Evolutionary conservation across 805 yeast genomes (phyloP).

Genomic region (Myxozyma mucilagina): DNA sequence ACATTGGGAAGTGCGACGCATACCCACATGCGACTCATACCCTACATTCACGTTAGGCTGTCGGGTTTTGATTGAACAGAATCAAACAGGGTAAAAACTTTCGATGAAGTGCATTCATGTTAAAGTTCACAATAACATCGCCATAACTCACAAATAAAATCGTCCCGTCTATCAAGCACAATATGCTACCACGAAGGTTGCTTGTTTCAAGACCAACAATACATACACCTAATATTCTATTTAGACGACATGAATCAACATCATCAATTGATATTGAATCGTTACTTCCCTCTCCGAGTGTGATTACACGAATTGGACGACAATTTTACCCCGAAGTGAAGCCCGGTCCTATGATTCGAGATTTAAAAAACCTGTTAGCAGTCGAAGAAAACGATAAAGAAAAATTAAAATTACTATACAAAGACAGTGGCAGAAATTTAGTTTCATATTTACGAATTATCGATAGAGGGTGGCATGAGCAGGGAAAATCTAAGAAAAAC

Average conservation of each 20-base stretch:
- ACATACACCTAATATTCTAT: neutral
- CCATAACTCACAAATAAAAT: too few relatives aligned
- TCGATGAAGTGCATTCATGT: too few relatives aligned
- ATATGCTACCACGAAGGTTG: too few relatives aligned
- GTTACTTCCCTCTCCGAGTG: neutral
- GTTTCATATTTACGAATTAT: conserved; percentile 15
- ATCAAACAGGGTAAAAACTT: too few relatives aligned
- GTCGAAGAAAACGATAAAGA: neutral
- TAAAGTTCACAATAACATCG: too few relatives aligned
- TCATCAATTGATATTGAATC: neutral
- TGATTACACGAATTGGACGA: neutral
- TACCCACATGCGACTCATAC: too few relatives aligned
- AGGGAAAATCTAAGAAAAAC: neutral
- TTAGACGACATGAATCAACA: neutral
- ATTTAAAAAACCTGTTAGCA: neutral
- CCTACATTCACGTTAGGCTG: too few relatives aligned
- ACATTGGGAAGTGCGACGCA: too few relatives aligned
- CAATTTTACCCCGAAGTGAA: conserved; percentile 5
- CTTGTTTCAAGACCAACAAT: neutral
- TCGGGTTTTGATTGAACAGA: too few relatives aligned
- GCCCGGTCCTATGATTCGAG: neutral
- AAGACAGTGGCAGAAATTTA: conserved; percentile 19
- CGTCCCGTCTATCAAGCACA: too few relatives aligned
- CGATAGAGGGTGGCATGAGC: conserved; percentile 19
- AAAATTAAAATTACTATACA: conserved; percentile 1